These are phyloP conservation scores for Mucor mucedo DNA, from an alignment of 371 early-diverging fungal genomes.

Conservation along the genomic window DNA sequence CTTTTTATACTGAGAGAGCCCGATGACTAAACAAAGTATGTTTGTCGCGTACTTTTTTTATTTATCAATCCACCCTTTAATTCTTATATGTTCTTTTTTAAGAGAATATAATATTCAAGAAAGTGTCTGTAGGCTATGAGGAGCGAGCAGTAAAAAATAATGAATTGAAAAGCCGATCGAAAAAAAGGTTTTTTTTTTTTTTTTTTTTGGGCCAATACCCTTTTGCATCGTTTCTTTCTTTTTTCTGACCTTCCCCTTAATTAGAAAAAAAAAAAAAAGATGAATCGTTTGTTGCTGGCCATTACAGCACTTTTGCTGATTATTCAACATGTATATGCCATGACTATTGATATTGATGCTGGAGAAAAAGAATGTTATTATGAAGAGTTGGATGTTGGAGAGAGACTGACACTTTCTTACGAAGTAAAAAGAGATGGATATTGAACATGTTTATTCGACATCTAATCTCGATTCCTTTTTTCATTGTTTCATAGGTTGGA, in stretches of 20 bases:
- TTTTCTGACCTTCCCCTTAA: background rate
- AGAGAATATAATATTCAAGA: too few species aligned
- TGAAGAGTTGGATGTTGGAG: slow-evolving; percentile 63
- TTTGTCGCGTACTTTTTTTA: too few species aligned
- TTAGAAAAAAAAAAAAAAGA: background rate
- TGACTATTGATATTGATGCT: slow-evolving; percentile 17
- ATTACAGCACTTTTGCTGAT: slow-evolving; percentile 19
- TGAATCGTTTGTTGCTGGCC: slow-evolving; percentile 20
- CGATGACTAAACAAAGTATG: too few species aligned
- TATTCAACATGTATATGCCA: slow-evolving; percentile 10
- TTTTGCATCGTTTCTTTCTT: slow-evolving; percentile 13
- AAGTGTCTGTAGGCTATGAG: too few species aligned
- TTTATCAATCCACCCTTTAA: too few species aligned
- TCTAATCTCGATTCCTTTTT: background rate
- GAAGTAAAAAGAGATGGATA: slow-evolving; percentile 43
- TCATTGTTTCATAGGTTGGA: slow-evolving; percentile 51
- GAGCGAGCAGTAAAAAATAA: background rate
- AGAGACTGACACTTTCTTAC: slow-evolving; percentile 69
- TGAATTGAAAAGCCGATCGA: background rate
- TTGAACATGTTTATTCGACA: background rate
- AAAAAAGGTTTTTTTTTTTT: background rate
- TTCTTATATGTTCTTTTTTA: too few species aligned
- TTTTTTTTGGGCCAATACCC: slow-evolving; percentile 16
- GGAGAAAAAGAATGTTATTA: slow-evolving; percentile 58
- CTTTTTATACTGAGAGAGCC: too few species aligned